Percentiles rank a stretch among this genome's conserved stretches.
Evolutionary conservation across 495 filamentous ascomycete species (phyloP).

Genomic region (Penicillium arizonense): DNA sequence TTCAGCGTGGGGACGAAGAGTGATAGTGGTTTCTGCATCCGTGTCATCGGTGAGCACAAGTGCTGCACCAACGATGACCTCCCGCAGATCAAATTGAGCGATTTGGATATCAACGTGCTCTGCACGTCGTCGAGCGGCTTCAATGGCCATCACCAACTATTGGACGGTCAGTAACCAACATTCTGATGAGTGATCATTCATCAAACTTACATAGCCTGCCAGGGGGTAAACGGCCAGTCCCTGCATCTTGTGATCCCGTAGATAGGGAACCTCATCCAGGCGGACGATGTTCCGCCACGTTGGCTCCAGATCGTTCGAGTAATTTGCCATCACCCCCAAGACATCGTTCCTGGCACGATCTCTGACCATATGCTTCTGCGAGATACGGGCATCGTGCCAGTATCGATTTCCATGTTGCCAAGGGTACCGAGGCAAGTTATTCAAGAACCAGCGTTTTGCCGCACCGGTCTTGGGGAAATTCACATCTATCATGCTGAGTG

Average conservation of each 20-base stretch:
- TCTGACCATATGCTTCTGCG: slow-evolving; percentile 34
- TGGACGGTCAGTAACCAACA: too few relatives aligned
- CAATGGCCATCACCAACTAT: slow-evolving; percentile 46
- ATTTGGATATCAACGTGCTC: slow-evolving; percentile 11
- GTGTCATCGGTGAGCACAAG: slow-evolving; percentile 40
- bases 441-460: slow-evolving; percentile 22
- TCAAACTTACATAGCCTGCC: slow-evolving; percentile 41
- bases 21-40: slow-evolving; percentile 40
- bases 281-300: slow-evolving; percentile 47
- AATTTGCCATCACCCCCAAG: slow-evolving; percentile 41
- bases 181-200: neutral
- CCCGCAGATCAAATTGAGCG: slow-evolving; percentile 31
- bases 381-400: slow-evolving; percentile 50
- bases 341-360: slow-evolving; percentile 48
- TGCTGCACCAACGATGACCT: slow-evolving; percentile 39
- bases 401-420: slow-evolving; percentile 40
- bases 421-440: slow-evolving; percentile 46
- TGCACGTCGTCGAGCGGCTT: slow-evolving; percentile 36
- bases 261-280: slow-evolving; percentile 47
- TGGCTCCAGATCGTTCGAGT: slow-evolving; percentile 36
- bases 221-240: slow-evolving; percentile 47
- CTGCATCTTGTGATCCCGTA: slow-evolving; percentile 49
- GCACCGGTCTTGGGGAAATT: slow-evolving; percentile 20
- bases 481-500: slow-evolving; percentile 18
- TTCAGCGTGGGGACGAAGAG: slow-evolving; percentile 37